Evolutionary conservation across 2,329 filamentous ascomycete species (phyloP), one percentile per base, ranked within the genome.

Genomic region (Sodiomyces alkalinus): DNA sequence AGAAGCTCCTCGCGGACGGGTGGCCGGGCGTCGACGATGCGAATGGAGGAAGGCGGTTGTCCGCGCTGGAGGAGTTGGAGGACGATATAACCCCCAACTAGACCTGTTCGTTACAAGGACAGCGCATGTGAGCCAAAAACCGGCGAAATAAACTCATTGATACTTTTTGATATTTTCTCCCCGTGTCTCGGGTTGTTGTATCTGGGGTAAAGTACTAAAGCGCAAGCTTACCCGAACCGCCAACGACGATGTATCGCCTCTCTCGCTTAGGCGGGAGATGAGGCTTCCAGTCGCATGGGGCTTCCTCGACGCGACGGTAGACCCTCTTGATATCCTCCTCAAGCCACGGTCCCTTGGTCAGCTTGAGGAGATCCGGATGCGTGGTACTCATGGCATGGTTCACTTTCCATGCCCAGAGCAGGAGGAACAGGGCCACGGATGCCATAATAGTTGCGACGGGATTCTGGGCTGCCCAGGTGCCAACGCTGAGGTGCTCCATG

Each of bases 61-160:
- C 68, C 68, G 5, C 61, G 62, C 13, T 55, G 52, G 7, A 71
- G 49, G 7, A 72, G 58, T 34, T 68, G 61, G 7, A 60, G 47
- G 8, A 67, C 59, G 19, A 72, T 61, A 43, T 60, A 62, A 18
- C 64, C 58, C 4, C 67, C 68, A 3, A 72, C 62, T 18, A 70
- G 56, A 5, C 66, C 64, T 66, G 31, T n/a, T n/a, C n/a, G n/a
- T n/a, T n/a, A n/a, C n/a, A n/a, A 14, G 7, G 10, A 2, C 15
- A 11, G 10, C 23, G 12, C 20, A 5, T 8, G 23, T 34, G 17
- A 30, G 30, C 21, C 14, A 12, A 11, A n/a, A n/a, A n/a, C n/a
- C n/a, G n/a, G n/a, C n/a, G n/a, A n/a, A n/a, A n/a, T n/a, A n/a
- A n/a, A n/a, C n/a, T n/a, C n/a, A n/a, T n/a, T n/a, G n/a, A n/a